Conservation (phyloP, 2,329 filamentous ascomycete species). For the Dothistroma pini region DNA sequence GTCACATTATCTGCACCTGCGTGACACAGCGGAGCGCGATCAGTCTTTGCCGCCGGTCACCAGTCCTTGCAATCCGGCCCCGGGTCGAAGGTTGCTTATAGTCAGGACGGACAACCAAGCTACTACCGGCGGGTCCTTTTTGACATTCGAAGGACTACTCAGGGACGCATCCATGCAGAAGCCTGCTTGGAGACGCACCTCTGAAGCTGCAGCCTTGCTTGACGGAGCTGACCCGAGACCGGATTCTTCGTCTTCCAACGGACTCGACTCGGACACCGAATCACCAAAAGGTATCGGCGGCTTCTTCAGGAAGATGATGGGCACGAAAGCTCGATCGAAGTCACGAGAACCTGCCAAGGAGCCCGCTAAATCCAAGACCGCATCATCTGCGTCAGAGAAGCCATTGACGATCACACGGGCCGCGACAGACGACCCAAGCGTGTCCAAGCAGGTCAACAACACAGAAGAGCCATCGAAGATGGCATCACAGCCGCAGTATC, state of each 20-base stretch:
- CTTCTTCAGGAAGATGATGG: constrained; percentile 36
- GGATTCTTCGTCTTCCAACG: constrained; percentile 27
- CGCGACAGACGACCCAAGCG: constrained; percentile 14
- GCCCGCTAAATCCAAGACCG: constrained; percentile 1
- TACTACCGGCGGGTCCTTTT: constrained; percentile 52
- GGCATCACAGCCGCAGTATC: constrained; percentile 36
- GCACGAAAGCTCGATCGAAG: constrained; percentile 28
- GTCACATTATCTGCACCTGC: constrained; percentile 74
- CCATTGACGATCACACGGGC: constrained; percentile 12
- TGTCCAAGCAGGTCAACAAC: neutral
- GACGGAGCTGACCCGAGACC: constrained; percentile 29
- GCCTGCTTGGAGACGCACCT: constrained; percentile 37
- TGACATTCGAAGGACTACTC: constrained; percentile 62
- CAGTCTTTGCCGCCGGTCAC: constrained; percentile 64
- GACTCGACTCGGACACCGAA: constrained; percentile 26
- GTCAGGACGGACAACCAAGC: constrained; percentile 71
- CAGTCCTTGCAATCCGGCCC: constrained; percentile 77
- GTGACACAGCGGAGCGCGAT: constrained; percentile 60
- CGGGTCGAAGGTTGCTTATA: constrained; percentile 82
- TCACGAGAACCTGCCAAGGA: constrained; percentile 21
- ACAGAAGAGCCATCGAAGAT: neutral
- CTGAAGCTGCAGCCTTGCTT: constrained; percentile 27
- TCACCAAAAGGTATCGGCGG: constrained; percentile 32
- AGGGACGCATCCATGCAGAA: constrained; percentile 33
- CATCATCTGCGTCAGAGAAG: constrained; percentile 6